Percentiles rank a stretch among this genome's conserved stretches.
phyloP scores from a whole-genome alignment of 805 yeast genomes.

The Candida ascalaphidarum region DNA sequence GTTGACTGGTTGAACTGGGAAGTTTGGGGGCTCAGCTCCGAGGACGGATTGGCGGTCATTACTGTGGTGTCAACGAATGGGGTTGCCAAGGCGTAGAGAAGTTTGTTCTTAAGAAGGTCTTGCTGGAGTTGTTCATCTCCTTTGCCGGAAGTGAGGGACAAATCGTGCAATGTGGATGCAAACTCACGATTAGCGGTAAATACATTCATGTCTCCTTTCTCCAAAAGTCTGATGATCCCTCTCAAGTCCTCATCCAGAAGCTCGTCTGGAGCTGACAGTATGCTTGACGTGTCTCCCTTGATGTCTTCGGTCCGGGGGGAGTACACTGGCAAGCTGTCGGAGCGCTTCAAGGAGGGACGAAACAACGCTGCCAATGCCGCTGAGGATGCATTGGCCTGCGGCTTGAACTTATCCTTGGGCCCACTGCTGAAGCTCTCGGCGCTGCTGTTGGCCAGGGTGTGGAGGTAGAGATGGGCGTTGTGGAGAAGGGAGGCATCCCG shows the following conservation, averaged over 20 bases:
- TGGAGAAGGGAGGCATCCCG: too few species aligned
- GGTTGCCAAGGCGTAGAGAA: constrained; percentile 58
- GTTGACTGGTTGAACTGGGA: constrained; percentile 3
- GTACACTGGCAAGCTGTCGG: constrained; percentile 26
- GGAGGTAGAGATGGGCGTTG: neutral
- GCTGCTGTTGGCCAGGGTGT: constrained; percentile 6
- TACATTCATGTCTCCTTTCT: constrained; percentile 24
- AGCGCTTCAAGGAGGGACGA: constrained; percentile 25
- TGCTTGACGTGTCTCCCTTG: too few species aligned
- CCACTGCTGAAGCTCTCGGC: too few species aligned
- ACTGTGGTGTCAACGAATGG: constrained; percentile 46
- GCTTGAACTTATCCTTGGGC: constrained; percentile 10
- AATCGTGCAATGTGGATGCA: constrained; percentile 49
- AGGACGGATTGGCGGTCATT: constrained; percentile 12
- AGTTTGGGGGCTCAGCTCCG: constrained; percentile 4
- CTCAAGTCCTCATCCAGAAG: constrained; percentile 34
- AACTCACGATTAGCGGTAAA: constrained; percentile 27
- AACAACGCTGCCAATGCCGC: constrained; percentile 40
- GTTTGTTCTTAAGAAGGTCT: constrained; percentile 33
- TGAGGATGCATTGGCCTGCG: constrained; percentile 36
- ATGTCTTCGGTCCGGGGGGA: constrained; percentile 1
- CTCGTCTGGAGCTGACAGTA: constrained; percentile 3
- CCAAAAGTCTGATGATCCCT: constrained; percentile 41
- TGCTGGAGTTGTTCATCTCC: constrained; percentile 24
- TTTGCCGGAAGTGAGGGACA: constrained; percentile 37